phyloP scores from a whole-genome alignment of 805 yeast genomes.

The Candida coquimbonensis region DNA sequence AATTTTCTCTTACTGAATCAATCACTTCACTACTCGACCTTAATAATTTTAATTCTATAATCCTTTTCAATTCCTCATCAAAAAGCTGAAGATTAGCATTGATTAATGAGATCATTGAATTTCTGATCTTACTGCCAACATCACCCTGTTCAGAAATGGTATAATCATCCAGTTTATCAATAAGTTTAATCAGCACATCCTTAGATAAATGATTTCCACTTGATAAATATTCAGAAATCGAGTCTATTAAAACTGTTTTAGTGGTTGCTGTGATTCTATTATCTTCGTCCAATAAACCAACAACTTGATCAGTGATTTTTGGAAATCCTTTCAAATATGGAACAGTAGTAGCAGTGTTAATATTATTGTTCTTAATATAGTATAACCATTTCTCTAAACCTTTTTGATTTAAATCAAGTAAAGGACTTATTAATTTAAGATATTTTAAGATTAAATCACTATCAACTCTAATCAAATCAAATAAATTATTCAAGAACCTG shows the following conservation, averaged over 20 bases:
- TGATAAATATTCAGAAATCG: slow-evolving; percentile 11
- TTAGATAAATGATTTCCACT: background rate
- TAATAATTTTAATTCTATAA: slow-evolving; percentile 33
- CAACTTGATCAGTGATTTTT: slow-evolving; percentile 4
- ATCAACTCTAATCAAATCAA: slow-evolving; percentile 16
- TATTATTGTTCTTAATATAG: slow-evolving; percentile 33
- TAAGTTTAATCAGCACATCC: slow-evolving; percentile 1
- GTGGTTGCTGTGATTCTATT: slow-evolving; percentile 17
- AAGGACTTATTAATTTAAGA: slow-evolving; percentile 10
- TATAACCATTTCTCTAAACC: slow-evolving; percentile 26
- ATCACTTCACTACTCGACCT: slow-evolving; percentile 60
- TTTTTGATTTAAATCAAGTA: slow-evolving; percentile 2
- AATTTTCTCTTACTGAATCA: slow-evolving; percentile 40
- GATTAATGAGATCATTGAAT: slow-evolving; percentile 39
- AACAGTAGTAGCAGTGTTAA: slow-evolving; percentile 31
- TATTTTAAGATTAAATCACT: slow-evolving; percentile 6
- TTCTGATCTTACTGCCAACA: slow-evolving; percentile 75
- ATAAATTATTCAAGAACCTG: slow-evolving; percentile 13
- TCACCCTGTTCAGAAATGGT: slow-evolving; percentile 80
- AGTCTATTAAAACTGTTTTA: slow-evolving; percentile 11
- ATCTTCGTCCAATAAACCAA: slow-evolving; percentile 15
- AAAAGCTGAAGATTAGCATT: slow-evolving; percentile 20
- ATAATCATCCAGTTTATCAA: slow-evolving; percentile 61
- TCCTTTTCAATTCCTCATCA: slow-evolving; percentile 3
- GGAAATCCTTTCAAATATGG: slow-evolving; percentile 19